phyloP scores from a whole-genome alignment of 192 early-diverging fungal genomes.

The Paraglomus brasilianum region DNA sequence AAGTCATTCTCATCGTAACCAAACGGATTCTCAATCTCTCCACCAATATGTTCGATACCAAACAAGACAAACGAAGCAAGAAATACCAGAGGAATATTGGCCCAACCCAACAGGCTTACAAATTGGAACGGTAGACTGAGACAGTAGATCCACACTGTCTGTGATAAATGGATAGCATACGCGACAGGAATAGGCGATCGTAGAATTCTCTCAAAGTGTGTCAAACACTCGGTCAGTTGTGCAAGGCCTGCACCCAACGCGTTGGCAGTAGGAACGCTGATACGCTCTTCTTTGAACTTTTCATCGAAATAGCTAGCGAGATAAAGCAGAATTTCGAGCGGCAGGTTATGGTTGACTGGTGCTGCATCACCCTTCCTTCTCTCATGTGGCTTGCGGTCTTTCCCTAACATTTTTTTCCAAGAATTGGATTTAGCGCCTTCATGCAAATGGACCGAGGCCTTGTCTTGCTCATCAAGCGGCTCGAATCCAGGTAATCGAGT shows the following conservation, averaged over 20 bases:
- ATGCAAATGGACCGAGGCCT: neutral
- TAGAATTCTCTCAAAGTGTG: slow-evolving; percentile 80
- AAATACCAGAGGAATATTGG: slow-evolving; percentile 66
- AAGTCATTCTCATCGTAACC: slow-evolving; percentile 78
- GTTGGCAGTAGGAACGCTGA: slow-evolving; percentile 49
- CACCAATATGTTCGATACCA: slow-evolving; percentile 83
- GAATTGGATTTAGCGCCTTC: neutral
- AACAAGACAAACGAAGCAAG: slow-evolving; percentile 73
- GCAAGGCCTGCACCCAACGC: slow-evolving; percentile 52
- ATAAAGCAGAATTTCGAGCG: slow-evolving; percentile 61
- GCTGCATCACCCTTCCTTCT: slow-evolving; percentile 25
- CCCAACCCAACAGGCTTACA: slow-evolving; percentile 47
- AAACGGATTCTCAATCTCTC: slow-evolving; percentile 94
- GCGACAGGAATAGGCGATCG: slow-evolving; percentile 87
- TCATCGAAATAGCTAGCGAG: slow-evolving; percentile 54
- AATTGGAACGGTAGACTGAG: slow-evolving; percentile 82
- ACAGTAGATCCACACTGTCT: slow-evolving; percentile 74
- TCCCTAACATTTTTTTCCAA: slow-evolving; percentile 1
- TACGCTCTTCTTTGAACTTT: slow-evolving; percentile 35
- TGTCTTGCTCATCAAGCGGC: neutral
- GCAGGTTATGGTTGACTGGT: slow-evolving; percentile 47
- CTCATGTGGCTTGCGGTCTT: slow-evolving; percentile 29
- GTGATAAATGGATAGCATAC: slow-evolving; percentile 84
- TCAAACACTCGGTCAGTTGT: slow-evolving; percentile 55
- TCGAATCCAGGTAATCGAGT: slow-evolving; percentile 23